These are phyloP conservation scores for Agrostemma githago DNA, from an alignment of 148 eudicot genomes.

Conservation along the genomic window DNA sequence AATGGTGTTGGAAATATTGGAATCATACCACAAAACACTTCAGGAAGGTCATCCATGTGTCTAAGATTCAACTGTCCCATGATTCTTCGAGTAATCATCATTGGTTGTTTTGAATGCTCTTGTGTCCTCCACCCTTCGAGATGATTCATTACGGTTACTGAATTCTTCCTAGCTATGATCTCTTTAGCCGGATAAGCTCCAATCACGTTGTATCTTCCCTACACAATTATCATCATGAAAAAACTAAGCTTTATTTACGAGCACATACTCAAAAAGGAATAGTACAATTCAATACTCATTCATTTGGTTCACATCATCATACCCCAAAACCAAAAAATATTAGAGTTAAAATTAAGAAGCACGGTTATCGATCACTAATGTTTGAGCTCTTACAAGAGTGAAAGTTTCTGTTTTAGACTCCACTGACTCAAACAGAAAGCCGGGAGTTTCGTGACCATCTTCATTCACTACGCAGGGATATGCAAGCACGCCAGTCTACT, in stretches of 20 bases:
- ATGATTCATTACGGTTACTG: constrained; percentile 63
- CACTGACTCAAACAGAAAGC: constrained; percentile 67
- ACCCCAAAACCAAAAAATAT: too few relatives aligned
- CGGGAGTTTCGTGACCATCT: constrained; percentile 64
- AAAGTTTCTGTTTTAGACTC: constrained; percentile 47
- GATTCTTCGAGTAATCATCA: constrained; percentile 55
- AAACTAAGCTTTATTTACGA: background rate
- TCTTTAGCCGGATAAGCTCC: constrained; percentile 87
- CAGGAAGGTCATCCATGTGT: constrained; percentile 60
- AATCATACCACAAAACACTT: constrained; percentile 84
- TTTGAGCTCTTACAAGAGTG: constrained; percentile 38
- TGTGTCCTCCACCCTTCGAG: constrained; percentile 42
- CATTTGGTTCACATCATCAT: too few relatives aligned
- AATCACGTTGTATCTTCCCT: constrained; percentile 84
- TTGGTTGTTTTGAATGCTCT: constrained; percentile 63
- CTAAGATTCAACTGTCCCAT: constrained; percentile 68
- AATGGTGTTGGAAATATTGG: background rate
- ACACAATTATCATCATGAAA: background rate
- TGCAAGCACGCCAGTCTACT: constrained; percentile 73
- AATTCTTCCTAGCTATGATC: constrained; percentile 60
- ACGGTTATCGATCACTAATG: too few relatives aligned
- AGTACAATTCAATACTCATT: too few relatives aligned
- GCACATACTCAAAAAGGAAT: background rate
- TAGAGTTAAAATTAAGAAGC: too few relatives aligned
- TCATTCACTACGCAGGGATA: constrained; percentile 70